phyloP scores from a whole-genome alignment of 2,329 filamentous ascomycete genomes.

The Neophaeococcomyces aloes region DNA sequence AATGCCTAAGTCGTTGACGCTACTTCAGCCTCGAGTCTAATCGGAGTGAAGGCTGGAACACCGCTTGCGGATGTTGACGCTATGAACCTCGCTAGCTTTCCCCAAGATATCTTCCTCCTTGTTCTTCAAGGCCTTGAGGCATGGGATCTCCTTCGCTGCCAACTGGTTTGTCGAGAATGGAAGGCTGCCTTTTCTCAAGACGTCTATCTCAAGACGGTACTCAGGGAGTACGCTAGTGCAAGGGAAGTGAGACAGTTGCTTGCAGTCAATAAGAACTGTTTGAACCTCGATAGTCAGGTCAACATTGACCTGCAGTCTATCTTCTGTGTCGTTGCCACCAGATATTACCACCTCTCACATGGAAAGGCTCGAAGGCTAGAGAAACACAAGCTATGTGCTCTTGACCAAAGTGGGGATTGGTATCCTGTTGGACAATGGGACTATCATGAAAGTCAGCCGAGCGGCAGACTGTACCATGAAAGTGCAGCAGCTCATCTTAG shows the following conservation, averaged over 20 bases:
- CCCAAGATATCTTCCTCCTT: constrained; percentile 50
- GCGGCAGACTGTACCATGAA: constrained; percentile 20
- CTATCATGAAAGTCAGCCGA: constrained; percentile 28
- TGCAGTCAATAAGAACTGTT: not conserved
- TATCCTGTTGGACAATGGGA: constrained; percentile 35
- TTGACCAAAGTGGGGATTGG: constrained; percentile 25
- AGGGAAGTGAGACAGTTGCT: constrained; percentile 38
- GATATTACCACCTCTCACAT: constrained; percentile 44
- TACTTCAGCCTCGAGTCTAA: not conserved
- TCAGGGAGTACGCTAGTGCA: constrained; percentile 44
- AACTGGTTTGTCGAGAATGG: constrained; percentile 43
- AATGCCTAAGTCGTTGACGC: too few relatives aligned
- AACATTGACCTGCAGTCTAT: constrained; percentile 17
- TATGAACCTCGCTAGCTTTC: constrained; percentile 27
- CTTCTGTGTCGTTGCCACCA: constrained; percentile 42
- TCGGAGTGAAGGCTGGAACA: not conserved
- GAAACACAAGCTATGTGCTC: constrained; percentile 36
- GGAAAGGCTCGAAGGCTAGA: constrained; percentile 40
- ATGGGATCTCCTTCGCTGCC: constrained; percentile 41
- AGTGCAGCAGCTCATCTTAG: constrained; percentile 17
- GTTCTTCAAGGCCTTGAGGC: constrained; percentile 42
- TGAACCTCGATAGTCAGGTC: not conserved
- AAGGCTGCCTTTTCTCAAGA: constrained; percentile 40
- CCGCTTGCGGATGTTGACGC: not conserved
- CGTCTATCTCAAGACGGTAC: constrained; percentile 37